Percentiles rank a stretch among this genome's conserved stretches.
These are phyloP conservation scores for Cenchrus purpureus DNA, from an alignment of 176 grass and related monocot species.

Conservation along the genomic window DNA sequence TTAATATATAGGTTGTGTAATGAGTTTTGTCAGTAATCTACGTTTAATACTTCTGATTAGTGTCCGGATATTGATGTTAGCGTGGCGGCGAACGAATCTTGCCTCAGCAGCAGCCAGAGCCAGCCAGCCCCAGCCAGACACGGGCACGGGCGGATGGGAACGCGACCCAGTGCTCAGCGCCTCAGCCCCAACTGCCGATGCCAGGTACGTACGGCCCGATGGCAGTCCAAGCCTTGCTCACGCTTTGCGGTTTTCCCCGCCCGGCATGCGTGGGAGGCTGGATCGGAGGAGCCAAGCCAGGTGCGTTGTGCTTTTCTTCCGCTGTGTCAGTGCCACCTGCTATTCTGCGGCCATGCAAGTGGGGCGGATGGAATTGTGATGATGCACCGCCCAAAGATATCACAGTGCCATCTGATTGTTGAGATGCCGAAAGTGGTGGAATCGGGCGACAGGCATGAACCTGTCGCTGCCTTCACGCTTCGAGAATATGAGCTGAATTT, in stretches of 20 bases:
- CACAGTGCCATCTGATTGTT: background rate
- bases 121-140: no score
- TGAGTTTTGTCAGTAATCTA: no score
- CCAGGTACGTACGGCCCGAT: slow-evolving; percentile 24
- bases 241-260: background rate
- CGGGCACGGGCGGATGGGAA: no score
- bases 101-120: no score
- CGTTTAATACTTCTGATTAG: no score
- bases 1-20: no score
- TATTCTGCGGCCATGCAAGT: no score
- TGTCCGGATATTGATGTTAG: background rate
- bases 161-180: no score
- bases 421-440: background rate
- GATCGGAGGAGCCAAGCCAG: no score
- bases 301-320: background rate
- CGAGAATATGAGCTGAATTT: background rate
- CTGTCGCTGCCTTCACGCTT: background rate
- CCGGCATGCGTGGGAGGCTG: background rate
- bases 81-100: background rate
- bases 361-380: background rate
- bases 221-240: background rate
- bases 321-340: no score
- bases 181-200: slow-evolving; percentile 20
- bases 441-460: background rate
- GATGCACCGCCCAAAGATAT: background rate